phyloP scores from a whole-genome alignment of 2,329 filamentous ascomycete genomes.

The Elsinoe batatas region DNA sequence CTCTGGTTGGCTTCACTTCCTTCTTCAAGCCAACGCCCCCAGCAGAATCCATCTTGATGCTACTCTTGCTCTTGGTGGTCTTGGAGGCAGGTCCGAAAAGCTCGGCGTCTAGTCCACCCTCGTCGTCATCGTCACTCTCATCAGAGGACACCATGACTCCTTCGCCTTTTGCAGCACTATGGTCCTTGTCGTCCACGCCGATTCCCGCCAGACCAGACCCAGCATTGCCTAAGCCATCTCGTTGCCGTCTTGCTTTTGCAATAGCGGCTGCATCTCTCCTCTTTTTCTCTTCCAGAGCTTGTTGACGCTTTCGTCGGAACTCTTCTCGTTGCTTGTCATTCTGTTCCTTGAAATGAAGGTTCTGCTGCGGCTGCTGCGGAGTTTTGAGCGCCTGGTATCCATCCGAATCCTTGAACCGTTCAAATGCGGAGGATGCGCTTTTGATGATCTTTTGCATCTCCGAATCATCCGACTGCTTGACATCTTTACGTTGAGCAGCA shows the following conservation, averaged over 20 bases:
- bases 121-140: constrained; percentile 40
- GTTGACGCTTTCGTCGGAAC: constrained; percentile 64
- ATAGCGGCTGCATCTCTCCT: constrained; percentile 63
- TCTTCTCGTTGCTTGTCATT: constrained; percentile 37
- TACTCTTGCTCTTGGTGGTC: constrained; percentile 34
- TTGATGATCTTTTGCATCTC: constrained; percentile 21
- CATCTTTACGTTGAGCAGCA: constrained; percentile 41
- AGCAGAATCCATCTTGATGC: constrained; percentile 24
- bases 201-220: constrained; percentile 68
- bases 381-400: background rate
- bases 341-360: constrained; percentile 22
- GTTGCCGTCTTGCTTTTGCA: constrained; percentile 53
- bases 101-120: constrained; percentile 52
- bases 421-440: constrained; percentile 21
- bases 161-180: constrained; percentile 56
- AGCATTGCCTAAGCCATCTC: constrained; percentile 50
- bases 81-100: constrained; percentile 47
- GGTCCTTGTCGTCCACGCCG: constrained; percentile 67
- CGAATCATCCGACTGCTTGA: constrained; percentile 38
- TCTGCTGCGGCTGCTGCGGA: background rate
- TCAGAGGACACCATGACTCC: constrained; percentile 87
- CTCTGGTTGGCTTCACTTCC: constrained; percentile 64
- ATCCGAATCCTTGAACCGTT: background rate
- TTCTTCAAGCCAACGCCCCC: constrained; percentile 25
- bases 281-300: constrained; percentile 64